Conservation (phyloP, 352 stramenopile genomes). For the Peronosclerospora sorghi region DNA sequence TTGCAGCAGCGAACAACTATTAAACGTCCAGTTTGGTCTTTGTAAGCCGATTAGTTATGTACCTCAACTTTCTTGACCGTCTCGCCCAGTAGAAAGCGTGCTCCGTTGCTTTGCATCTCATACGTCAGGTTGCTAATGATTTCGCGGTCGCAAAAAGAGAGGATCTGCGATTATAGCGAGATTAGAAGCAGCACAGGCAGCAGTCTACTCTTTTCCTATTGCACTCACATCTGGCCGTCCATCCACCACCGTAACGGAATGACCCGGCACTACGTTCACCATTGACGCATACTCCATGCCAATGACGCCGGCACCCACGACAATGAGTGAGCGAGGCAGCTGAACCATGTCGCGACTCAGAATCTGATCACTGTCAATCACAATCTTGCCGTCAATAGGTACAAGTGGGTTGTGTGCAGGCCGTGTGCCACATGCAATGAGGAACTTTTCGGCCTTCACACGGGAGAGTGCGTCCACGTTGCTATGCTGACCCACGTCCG, state of each 20-base stretch:
- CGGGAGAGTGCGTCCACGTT: slow-evolving; percentile 27
- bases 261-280: slow-evolving; percentile 81
- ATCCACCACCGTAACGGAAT: slow-evolving; percentile 82
- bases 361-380: slow-evolving; percentile 81
- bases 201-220: neutral
- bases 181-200: neutral
- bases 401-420: slow-evolving; percentile 67
- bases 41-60: neutral
- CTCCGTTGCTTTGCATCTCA: slow-evolving; percentile 83
- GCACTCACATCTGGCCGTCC: slow-evolving; percentile 48
- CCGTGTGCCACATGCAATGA: slow-evolving; percentile 78
- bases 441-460: slow-evolving; percentile 62
- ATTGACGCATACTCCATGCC: slow-evolving; percentile 89
- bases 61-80: slow-evolving; percentile 67
- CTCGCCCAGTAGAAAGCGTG: slow-evolving; percentile 76
- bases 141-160: slow-evolving; percentile 79
- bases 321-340: slow-evolving; percentile 65
- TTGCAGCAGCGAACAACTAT: neutral
- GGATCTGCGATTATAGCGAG: slow-evolving; percentile 25
- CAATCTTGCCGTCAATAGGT: slow-evolving; percentile 72
- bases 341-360: slow-evolving; percentile 52
- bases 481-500: slow-evolving; percentile 6
- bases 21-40: too few species aligned
- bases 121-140: slow-evolving; percentile 83
- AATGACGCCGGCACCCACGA: slow-evolving; percentile 79